A percentile compares a stretch with the other conserved stretches of the same genome.
Evolutionary conservation across 139 green algal genomes (phyloP).

Genomic region (Mychonastes homosphaera): DNA sequence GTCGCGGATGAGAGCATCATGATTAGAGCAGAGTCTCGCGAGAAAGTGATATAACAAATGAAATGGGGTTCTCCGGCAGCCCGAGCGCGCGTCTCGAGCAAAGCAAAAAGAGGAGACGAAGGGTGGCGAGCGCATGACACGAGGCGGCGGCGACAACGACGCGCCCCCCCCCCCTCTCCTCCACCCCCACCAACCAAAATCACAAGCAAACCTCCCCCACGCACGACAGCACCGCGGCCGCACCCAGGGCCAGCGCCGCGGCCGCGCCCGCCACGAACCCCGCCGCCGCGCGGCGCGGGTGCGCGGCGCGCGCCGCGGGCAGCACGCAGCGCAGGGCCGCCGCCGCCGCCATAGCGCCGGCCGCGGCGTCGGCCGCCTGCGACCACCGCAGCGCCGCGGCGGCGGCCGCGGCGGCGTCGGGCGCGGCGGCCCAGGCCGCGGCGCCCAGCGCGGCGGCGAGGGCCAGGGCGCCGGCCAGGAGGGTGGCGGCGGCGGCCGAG

Average conservation of each 20-base stretch:
- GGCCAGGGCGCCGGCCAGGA: background rate
- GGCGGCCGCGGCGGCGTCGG: slow-evolving; percentile 14
- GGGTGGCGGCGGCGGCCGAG: background rate
- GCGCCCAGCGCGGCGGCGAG: background rate
- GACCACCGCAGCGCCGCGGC: slow-evolving; percentile 1
- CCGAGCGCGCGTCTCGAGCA: no score
- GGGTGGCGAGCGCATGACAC: no score
- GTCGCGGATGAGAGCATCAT: no score
- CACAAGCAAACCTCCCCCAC: slow-evolving; percentile 29
- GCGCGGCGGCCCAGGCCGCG: background rate
- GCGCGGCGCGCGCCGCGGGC: slow-evolving; percentile 6
- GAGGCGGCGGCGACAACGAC: no score
- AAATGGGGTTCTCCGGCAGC: no score
- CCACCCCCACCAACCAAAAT: slow-evolving; percentile 5
- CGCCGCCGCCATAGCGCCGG: slow-evolving; percentile 16
- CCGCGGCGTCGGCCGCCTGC: slow-evolving; percentile 1
- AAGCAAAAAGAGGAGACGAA: no score
- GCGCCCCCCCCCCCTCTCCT: no score
- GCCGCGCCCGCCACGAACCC: slow-evolving; percentile 21
- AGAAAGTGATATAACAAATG: no score
- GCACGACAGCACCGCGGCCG: slow-evolving; percentile 20
- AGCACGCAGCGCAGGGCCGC: slow-evolving; percentile 13
- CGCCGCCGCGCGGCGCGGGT: slow-evolving; percentile 11
- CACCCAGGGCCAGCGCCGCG: slow-evolving; percentile 1
- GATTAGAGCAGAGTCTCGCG: no score